Percentiles rank a stretch among this genome's conserved stretches.
phyloP scores from a whole-genome alignment of 2,329 filamentous ascomycete genomes.

The Podosphaera xanthii region DNA sequence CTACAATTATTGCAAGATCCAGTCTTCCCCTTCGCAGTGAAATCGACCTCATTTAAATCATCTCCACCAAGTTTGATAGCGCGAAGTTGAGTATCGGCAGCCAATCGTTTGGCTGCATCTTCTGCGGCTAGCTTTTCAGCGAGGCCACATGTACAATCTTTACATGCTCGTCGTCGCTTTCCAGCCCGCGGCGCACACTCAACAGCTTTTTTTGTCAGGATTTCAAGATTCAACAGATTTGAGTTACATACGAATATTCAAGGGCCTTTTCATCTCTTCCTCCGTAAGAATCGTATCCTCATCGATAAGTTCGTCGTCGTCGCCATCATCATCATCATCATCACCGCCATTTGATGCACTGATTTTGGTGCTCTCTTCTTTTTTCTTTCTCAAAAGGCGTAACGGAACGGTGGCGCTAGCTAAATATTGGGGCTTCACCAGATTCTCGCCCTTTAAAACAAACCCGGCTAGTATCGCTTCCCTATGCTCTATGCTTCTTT shows the following conservation, averaged over 20 bases:
- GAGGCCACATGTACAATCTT: constrained; percentile 91
- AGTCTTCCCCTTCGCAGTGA: constrained; percentile 91
- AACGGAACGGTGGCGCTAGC: constrained; percentile 21
- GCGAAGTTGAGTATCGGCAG: constrained; percentile 40
- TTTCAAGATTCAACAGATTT: constrained; percentile 1
- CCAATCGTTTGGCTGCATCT: constrained; percentile 43
- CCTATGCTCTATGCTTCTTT: constrained; percentile 28
- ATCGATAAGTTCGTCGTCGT: constrained; percentile 72
- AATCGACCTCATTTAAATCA: constrained; percentile 79
- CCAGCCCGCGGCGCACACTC: constrained; percentile 74
- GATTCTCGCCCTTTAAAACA: constrained; percentile 35
- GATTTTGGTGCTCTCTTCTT: background rate
- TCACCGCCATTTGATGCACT: constrained; percentile 17
- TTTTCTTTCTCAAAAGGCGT: constrained; percentile 30
- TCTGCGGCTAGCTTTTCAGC: constrained; percentile 70
- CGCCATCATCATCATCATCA: constrained; percentile 30
- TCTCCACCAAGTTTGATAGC: constrained; percentile 48
- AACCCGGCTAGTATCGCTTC: constrained; percentile 73
- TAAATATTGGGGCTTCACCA: constrained; percentile 44
- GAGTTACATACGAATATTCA: constrained; percentile 51
- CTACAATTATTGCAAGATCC: constrained; percentile 89
- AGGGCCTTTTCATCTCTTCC: constrained; percentile 55
- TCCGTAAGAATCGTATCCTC: constrained; percentile 73
- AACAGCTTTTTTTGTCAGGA: constrained; percentile 29
- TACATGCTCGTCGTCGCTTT: constrained; percentile 81